Conservation (phyloP, 2,329 filamentous ascomycete genomes). For the Fragosphaeria purpurea region DNA sequence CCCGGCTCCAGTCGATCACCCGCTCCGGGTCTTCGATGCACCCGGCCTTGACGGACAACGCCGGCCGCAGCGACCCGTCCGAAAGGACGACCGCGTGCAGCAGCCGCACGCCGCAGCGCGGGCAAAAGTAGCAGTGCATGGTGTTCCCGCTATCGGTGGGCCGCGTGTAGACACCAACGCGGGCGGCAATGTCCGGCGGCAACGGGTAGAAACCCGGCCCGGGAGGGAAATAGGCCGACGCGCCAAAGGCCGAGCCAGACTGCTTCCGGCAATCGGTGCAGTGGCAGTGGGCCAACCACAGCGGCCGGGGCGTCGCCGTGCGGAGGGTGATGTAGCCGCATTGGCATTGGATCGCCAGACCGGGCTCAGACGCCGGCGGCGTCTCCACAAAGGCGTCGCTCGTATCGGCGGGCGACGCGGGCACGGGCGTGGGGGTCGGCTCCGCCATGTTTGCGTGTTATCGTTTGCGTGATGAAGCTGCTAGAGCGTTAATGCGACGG, state of each 20-base stretch:
- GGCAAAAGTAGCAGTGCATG: constrained; percentile 19
- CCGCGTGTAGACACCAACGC: not conserved
- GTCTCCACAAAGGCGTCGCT: not conserved
- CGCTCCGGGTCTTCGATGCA: constrained; percentile 24
- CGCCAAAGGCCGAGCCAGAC: constrained; percentile 37
- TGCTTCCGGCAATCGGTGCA: constrained; percentile 57
- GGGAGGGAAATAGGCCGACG: constrained; percentile 9
- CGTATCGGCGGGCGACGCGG: not conserved
- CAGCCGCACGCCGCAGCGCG: constrained; percentile 29
- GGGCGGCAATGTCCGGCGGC: not conserved
- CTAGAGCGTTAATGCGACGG: too few relatives aligned
- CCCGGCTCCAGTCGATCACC: constrained; percentile 26
- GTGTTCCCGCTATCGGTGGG: constrained; percentile 6
- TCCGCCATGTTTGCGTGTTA: not conserved
- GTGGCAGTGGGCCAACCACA: constrained; percentile 62
- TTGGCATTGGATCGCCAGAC: constrained; percentile 36
- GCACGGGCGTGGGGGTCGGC: not conserved
- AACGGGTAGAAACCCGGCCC: constrained; percentile 7
- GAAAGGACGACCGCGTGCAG: constrained; percentile 31
- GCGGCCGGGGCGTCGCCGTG: constrained; percentile 48
- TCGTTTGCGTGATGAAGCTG: too few relatives aligned
- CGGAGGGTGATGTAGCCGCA: constrained; percentile 54
- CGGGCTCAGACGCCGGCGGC: constrained; percentile 1
- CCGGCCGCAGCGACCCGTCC: constrained; percentile 27
- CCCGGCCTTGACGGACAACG: constrained; percentile 36